phyloP scores from a whole-genome alignment of 805 yeast genomes.

The Wickerhamomyces pijperi region DNA sequence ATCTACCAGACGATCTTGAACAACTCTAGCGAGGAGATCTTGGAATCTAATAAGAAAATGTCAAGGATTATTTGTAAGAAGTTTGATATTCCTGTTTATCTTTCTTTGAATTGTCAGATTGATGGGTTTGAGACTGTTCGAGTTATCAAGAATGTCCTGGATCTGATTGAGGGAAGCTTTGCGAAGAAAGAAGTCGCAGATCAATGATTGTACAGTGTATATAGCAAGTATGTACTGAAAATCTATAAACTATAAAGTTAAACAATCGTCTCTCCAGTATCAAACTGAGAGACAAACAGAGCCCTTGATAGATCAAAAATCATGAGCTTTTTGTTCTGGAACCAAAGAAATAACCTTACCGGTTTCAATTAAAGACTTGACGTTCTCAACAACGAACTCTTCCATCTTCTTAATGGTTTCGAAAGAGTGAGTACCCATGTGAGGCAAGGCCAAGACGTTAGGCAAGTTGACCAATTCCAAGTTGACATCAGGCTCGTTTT shows the following conservation, averaged over 20 bases:
- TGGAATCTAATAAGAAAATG: slow-evolving; percentile 33
- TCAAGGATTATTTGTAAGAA: slow-evolving; percentile 30
- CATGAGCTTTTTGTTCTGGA: slow-evolving; percentile 52
- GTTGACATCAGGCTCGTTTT: slow-evolving; percentile 62
- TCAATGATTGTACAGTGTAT: too few species aligned
- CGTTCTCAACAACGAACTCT: slow-evolving; percentile 61
- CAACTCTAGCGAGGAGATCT: slow-evolving; percentile 26
- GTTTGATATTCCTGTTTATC: slow-evolving; percentile 32
- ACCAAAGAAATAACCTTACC: slow-evolving; percentile 69
- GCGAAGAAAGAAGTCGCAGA: not conserved
- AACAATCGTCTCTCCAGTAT: too few species aligned
- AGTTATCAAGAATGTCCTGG: slow-evolving; percentile 19
- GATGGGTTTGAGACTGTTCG: slow-evolving; percentile 22
- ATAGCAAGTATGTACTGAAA: too few species aligned
- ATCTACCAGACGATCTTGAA: slow-evolving; percentile 33
- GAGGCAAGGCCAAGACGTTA: slow-evolving; percentile 73
- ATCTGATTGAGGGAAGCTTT: slow-evolving; percentile 18
- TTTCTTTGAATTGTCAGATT: slow-evolving; percentile 30
- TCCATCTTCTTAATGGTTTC: slow-evolving; percentile 80
- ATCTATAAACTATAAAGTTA: too few species aligned
- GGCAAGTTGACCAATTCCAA: slow-evolving; percentile 50
- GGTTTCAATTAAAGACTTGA: slow-evolving; percentile 39
- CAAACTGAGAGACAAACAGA: too few species aligned
- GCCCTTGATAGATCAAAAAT: too few species aligned
- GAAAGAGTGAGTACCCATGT: slow-evolving; percentile 73